Conservation (phyloP, 176 grass and related monocot genomes). For the Rhynchospora pubera region DNA sequence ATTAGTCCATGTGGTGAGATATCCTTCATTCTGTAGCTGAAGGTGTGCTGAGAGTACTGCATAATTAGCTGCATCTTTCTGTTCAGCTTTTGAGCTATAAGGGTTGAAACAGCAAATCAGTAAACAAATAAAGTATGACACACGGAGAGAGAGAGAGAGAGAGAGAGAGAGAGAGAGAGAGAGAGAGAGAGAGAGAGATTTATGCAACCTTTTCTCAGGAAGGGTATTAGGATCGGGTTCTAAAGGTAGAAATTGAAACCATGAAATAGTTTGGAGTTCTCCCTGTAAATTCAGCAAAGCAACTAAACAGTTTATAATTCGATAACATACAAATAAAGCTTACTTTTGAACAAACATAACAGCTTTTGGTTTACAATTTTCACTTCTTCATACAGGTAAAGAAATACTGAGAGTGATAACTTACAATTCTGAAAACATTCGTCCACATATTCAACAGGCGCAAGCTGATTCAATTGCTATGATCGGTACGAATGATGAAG, state of each 20-base stretch:
- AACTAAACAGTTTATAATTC: not conserved
- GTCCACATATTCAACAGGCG: slow-evolving; percentile 63
- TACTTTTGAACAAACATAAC: not conserved
- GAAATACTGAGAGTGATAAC: slow-evolving; percentile 15
- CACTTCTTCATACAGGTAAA: not conserved
- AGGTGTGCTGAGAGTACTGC: slow-evolving; percentile 66
- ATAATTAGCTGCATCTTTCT: slow-evolving; percentile 78
- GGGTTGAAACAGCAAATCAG: slow-evolving; percentile 21
- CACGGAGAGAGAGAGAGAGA: not conserved
- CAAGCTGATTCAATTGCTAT: slow-evolving; percentile 1
- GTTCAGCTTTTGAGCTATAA: slow-evolving; percentile 81
- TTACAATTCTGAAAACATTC: slow-evolving; percentile 98
- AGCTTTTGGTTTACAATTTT: not conserved
- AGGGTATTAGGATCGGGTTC: slow-evolving; percentile 52
- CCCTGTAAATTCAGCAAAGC: slow-evolving; percentile 35
- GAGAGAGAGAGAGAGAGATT: slow-evolving; percentile 10
- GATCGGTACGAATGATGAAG: not conserved
- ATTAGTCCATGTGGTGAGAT: slow-evolving; percentile 88
- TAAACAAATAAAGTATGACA: slow-evolving; percentile 2
- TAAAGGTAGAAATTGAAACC: slow-evolving; percentile 92
- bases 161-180: too few species aligned
- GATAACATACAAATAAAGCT: not conserved
- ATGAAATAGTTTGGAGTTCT: slow-evolving; percentile 88
- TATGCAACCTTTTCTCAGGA: slow-evolving; percentile 59
- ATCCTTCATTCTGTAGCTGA: slow-evolving; percentile 80